Conservation (phyloP, 495 filamentous ascomycete species). For the Trichoderma erinaceum region DNA sequence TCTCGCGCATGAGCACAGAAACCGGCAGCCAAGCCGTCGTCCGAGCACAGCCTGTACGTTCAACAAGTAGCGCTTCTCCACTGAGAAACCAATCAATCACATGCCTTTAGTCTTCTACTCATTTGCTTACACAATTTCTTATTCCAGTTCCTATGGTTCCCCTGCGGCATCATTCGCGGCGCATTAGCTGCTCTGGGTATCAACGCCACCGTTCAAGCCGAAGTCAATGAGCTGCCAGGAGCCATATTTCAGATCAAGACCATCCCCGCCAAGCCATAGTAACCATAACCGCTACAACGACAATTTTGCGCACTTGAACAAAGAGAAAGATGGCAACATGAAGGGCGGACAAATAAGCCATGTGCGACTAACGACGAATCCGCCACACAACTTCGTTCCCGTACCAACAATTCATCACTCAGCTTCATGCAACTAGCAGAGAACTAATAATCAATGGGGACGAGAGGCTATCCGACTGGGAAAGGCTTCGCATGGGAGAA, state of each 20-base stretch:
- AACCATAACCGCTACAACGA: neutral
- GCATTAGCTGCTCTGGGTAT: slow-evolving; percentile 86
- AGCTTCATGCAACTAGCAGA: neutral
- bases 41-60: slow-evolving; percentile 72
- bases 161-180: slow-evolving; percentile 84
- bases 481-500: slow-evolving; percentile 6
- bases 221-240: slow-evolving; percentile 74
- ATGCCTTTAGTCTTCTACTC: neutral
- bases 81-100: neutral
- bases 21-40: slow-evolving; percentile 61
- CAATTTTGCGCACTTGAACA: slow-evolving; percentile 2
- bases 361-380: neutral
- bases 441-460: neutral
- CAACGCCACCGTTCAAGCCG: slow-evolving; percentile 81
- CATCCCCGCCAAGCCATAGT: slow-evolving; percentile 48
- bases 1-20: slow-evolving; percentile 79
- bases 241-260: slow-evolving; percentile 98
- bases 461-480: neutral
- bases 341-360: slow-evolving; percentile 1
- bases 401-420: neutral
- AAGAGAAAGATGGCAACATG: slow-evolving; percentile 16
- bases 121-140: neutral
- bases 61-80: neutral
- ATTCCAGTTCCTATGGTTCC: slow-evolving; percentile 82
- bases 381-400: neutral